Evolutionary conservation across 768 basidiomycete species (phyloP), one percentile per base, ranked within the genome.

Genomic region (Russula brevipes): DNA sequence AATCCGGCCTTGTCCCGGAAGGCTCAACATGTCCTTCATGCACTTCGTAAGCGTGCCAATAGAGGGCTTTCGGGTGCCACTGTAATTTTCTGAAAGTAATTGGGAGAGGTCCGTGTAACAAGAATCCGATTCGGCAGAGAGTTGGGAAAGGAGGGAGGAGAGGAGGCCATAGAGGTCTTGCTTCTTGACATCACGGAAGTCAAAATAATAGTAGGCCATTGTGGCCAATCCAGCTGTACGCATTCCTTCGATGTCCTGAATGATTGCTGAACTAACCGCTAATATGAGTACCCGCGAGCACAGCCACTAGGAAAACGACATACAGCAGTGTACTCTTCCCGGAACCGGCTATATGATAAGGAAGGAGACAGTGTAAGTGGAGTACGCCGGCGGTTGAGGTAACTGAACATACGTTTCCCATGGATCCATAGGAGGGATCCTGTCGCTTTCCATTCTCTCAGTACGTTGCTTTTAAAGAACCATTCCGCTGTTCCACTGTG

Each of bases 321-420:
- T 41, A 62, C 61, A 56, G 31, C 9, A 62, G n/a, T 5, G 56
- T 56, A 16, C 45, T 62, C 24, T 57, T 62, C 2, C 61, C 61
- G 0, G 46, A 57, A 2, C 61, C 56, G 5, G 39, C 61, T 57
- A 31, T 31, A 39, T 24, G 11, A 58, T 24, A 8, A 42, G 6
- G 14, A n/a, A 33, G 30, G 1, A 1, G 31, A 42, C 16, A 42
- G 4, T 42, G 16, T 14, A 42, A 14, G n/a, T 12, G 30, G 5
- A 3, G 1, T 3, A 3, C 19, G 10, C 16, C 4, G 36, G 5
- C 2, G 10, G 30, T 17, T 10, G 5, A 11, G 17, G 8, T 24
- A 24, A 1, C 24, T 24, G 16, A 52, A 2, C 51, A 5, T 38
- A 52, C 51, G 51, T 36, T 52, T 36, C 1, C 51, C 51, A 38